phyloP scores from a whole-genome alignment of 306 rosid genomes.

The Quercus mongolica region DNA sequence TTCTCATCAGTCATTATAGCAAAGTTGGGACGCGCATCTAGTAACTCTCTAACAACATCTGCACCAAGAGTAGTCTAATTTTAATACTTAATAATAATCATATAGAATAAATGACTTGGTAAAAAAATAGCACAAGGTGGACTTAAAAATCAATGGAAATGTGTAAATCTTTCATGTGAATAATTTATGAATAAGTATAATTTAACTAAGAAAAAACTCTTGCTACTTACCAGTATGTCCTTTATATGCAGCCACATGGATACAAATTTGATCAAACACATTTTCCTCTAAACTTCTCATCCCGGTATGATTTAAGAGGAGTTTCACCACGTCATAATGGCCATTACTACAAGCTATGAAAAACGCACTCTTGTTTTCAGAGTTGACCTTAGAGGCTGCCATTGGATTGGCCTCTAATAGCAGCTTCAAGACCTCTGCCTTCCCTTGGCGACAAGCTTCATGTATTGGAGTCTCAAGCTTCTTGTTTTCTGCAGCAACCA shows the following conservation, averaged over 20 bases:
- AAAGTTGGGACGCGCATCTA: slow-evolving; percentile 39
- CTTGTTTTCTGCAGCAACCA: slow-evolving; percentile 54
- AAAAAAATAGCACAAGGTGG: neutral
- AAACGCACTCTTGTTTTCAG: slow-evolving; percentile 31
- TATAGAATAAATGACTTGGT: too few relatives aligned
- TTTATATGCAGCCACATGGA: slow-evolving; percentile 50
- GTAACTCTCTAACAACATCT: slow-evolving; percentile 61
- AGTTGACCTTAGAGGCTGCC: slow-evolving; percentile 40
- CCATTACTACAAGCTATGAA: slow-evolving; percentile 57
- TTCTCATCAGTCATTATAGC: slow-evolving; percentile 35
- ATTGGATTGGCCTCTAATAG: slow-evolving; percentile 44
- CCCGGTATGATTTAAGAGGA: slow-evolving; percentile 38
- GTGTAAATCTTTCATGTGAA: neutral
- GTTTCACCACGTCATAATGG: slow-evolving; percentile 48
- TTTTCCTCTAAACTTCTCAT: slow-evolving; percentile 18
- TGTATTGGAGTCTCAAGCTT: slow-evolving; percentile 58
- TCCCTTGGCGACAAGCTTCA: slow-evolving; percentile 52
- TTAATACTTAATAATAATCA: neutral
- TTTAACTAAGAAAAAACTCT: neutral
- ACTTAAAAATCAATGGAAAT: neutral
- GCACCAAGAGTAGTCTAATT: slow-evolving; percentile 20
- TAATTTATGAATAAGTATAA: neutral
- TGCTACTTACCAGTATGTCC: slow-evolving; percentile 52
- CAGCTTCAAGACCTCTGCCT: slow-evolving; percentile 31
- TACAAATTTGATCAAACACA: slow-evolving; percentile 40